These are phyloP conservation scores for Silene vulgaris DNA, from an alignment of 179 eudicot species.

Conservation along the genomic window DNA sequence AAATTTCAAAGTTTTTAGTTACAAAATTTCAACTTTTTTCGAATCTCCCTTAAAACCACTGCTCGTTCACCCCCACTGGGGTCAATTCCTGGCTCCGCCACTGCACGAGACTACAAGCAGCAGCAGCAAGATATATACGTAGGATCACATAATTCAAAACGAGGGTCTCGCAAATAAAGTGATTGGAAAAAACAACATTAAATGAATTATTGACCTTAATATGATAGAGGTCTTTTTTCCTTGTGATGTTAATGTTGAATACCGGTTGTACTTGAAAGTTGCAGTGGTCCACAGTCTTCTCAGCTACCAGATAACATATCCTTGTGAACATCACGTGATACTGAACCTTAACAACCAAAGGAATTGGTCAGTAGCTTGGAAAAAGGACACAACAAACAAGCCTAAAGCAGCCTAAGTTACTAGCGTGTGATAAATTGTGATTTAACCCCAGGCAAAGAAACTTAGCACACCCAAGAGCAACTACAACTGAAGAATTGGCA, in stretches of 20 bases:
- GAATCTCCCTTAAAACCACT: too few species aligned
- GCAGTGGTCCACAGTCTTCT: conserved; percentile 28
- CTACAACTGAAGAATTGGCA: conserved; percentile 5
- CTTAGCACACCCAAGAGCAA: background rate
- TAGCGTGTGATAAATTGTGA: background rate
- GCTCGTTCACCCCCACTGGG: too few species aligned
- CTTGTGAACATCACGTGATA: conserved; percentile 34
- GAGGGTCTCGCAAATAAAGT: background rate
- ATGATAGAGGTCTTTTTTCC: conserved; percentile 12
- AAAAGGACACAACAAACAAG: background rate
- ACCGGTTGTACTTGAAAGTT: conserved; percentile 24
- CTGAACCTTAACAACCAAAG: conserved; percentile 17
- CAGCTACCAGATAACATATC: conserved; percentile 19
- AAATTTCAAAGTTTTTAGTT: too few species aligned
- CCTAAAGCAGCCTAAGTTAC: conserved; percentile 8
- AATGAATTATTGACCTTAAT: conserved; percentile 22
- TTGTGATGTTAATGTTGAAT: conserved; percentile 19
- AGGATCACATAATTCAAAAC: conserved; percentile 19
- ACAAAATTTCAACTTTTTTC: too few species aligned
- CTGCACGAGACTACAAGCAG: background rate
- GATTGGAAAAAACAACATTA: conserved; percentile 13
- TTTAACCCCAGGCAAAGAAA: background rate
- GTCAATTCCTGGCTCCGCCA: too few species aligned
- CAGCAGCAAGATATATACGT: conserved; percentile 4
- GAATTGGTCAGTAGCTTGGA: conserved; percentile 16